These are phyloP conservation scores for Scutellaria minor DNA, from an alignment of 257 asterid genomes.

Conservation along the genomic window DNA sequence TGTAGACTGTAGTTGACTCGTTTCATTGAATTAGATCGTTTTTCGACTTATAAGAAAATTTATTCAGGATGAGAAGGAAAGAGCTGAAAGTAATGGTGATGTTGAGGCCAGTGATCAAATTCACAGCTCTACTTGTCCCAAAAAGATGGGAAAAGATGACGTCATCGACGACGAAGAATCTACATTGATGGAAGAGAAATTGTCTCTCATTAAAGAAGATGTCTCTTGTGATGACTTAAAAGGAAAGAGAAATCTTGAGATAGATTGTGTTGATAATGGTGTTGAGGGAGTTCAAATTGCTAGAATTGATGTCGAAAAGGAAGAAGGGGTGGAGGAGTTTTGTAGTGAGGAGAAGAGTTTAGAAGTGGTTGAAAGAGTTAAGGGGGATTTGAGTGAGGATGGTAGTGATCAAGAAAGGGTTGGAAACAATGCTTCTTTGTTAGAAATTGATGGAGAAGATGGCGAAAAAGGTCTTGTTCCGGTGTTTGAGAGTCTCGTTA, in stretches of 20 bases:
- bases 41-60: not conserved
- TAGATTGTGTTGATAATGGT: not conserved
- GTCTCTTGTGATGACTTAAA: constrained; percentile 4
- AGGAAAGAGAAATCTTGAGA: constrained; percentile 9
- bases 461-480: not conserved
- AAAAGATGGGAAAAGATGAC: constrained; percentile 4
- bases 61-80: constrained; percentile 49
- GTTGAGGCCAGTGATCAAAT: constrained; percentile 19
- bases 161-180: constrained; percentile 18
- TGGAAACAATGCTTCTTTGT: not conserved
- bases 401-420: not conserved
- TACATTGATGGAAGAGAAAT: constrained; percentile 16
- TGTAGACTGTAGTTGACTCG: too few species aligned
- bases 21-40: too few species aligned
- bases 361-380: not conserved
- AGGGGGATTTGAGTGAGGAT: constrained; percentile 17
- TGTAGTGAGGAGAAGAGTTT: not conserved
- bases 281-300: constrained; percentile 17
- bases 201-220: constrained; percentile 9
- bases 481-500: not conserved
- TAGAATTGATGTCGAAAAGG: constrained; percentile 11
- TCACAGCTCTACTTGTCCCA: not conserved
- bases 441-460: not conserved
- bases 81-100: constrained; percentile 31
- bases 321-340: not conserved